Evolutionary conservation across 2,329 filamentous ascomycete genomes (phyloP).

Genomic region (Hypoxylon sp.): DNA sequence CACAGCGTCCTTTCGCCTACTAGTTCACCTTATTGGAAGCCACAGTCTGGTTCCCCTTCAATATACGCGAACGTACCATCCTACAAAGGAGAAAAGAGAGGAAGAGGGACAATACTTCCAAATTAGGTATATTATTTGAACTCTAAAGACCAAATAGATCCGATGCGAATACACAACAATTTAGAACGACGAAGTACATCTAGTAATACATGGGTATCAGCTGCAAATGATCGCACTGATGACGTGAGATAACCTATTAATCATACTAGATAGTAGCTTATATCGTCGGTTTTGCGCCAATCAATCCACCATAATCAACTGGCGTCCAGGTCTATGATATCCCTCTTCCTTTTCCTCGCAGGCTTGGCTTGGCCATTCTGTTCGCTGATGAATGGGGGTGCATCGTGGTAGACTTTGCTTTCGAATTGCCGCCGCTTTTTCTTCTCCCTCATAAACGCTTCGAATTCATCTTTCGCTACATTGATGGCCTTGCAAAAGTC

Average conservation of each 20-base stretch:
- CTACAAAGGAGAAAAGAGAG: no score
- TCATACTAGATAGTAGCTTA: background rate
- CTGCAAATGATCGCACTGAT: background rate
- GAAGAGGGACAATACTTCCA: no score
- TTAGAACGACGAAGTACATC: background rate
- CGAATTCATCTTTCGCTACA: conserved; percentile 27
- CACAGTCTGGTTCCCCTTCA: no score
- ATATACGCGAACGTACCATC: no score
- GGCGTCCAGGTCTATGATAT: background rate
- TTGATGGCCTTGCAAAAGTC: conserved; percentile 27
- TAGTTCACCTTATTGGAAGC: no score
- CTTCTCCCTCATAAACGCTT: conserved; percentile 23
- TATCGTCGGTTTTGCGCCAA: background rate
- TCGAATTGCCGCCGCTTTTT: conserved; percentile 23
- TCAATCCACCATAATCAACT: background rate
- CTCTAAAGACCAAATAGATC: no score
- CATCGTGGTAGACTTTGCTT: conserved; percentile 37
- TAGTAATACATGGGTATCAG: background rate
- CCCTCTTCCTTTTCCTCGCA: conserved; percentile 15
- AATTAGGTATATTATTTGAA: no score
- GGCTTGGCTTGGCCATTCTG: conserved; percentile 8
- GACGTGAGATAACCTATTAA: background rate
- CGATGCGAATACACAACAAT: background rate
- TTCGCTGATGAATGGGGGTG: conserved; percentile 24
- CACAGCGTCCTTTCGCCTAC: background rate